Base-by-base conservation (phyloP, 305 asterid genomes). In the Fraxinus platypoda region DNA sequence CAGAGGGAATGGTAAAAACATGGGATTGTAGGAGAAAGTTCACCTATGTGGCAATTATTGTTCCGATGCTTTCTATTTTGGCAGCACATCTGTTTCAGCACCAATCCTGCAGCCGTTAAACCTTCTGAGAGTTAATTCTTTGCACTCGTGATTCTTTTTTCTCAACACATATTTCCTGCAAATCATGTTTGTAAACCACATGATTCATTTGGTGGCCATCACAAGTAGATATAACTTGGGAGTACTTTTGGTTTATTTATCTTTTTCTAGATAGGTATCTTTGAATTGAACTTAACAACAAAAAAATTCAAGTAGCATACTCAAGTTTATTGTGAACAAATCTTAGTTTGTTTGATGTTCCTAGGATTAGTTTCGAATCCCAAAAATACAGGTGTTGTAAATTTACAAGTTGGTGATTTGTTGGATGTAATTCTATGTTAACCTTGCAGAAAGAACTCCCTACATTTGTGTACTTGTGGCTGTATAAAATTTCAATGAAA, bases 21-120 rank as follows among this genome's bases (percentile, higher is more conserved):
- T 78, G 78, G 15, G 84, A 79, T 46, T 12, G 6, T 78, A 80
- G 87, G 80, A 82, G 80, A 82, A 74, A 41, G 26, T 83, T 66
- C 84, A 49, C 82, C 31, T 74, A 78, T 79, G 62, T 84, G 83
- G 87, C 87, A 7, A 15, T 81, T 37, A 79, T 89, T 2, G 82
- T 87, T 49, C 77, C 88, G 70, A 77, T 91, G 81, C 74, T 90
- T 43, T 85, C 97, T 23, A 73, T 85, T 54, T 80, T 90, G 38
- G 90, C 85, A 78, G 85, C 88, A 37, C 85, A 79, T 52, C 81
- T 88, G 78, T 86, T 86, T 49, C 83, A 76, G 70, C 72, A 71
- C 52, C 70, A 34, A 76, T 34, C 74, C 79, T 19, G 64, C 76
- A n/a, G 34, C 71, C 76, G 80, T 86, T 21, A 8, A 64, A 31